Conservation (phyloP, 768 basidiomycete genomes). For the Galerina marginata region DNA sequence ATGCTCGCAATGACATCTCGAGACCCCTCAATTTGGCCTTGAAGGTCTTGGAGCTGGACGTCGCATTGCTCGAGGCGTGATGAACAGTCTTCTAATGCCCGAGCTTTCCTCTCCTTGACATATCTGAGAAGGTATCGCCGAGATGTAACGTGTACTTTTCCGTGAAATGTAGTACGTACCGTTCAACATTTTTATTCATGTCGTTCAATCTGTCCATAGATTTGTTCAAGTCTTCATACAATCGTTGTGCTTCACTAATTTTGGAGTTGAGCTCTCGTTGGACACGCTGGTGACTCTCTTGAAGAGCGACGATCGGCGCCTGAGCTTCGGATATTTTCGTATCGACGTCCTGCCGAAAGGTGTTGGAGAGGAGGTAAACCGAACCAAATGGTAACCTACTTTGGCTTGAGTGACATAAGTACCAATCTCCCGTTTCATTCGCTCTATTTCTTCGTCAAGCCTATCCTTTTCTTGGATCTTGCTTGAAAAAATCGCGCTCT, state of each 20-base stretch:
- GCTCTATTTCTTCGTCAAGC: constrained; percentile 59
- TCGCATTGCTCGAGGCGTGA: constrained; percentile 54
- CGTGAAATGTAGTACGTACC: constrained; percentile 44
- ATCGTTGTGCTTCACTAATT: constrained; percentile 56
- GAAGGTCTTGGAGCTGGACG: constrained; percentile 41
- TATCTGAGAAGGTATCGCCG: constrained; percentile 54
- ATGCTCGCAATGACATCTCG: constrained; percentile 57
- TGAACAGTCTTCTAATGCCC: constrained; percentile 63
- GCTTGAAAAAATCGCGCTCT: constrained; percentile 59
- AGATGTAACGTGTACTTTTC: not conserved
- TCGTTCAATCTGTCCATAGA: constrained; percentile 64
- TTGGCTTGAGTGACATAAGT: constrained; percentile 52
- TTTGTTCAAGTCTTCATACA: constrained; percentile 69
- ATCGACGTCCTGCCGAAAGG: constrained; percentile 61
- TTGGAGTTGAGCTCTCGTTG: constrained; percentile 56
- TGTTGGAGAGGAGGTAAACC: not conserved
- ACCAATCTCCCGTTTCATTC: constrained; percentile 62
- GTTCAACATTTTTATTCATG: constrained; percentile 67
- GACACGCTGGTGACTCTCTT: constrained; percentile 54
- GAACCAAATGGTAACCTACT: constrained; percentile 37
- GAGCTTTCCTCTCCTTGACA: constrained; percentile 67
- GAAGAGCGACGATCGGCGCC: constrained; percentile 67
- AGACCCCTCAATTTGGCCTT: constrained; percentile 40
- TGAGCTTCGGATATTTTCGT: constrained; percentile 62
- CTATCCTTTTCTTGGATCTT: constrained; percentile 63